phyloP scores from a whole-genome alignment of 2,329 filamentous ascomycete genomes.

The Penicillium sp. region DNA sequence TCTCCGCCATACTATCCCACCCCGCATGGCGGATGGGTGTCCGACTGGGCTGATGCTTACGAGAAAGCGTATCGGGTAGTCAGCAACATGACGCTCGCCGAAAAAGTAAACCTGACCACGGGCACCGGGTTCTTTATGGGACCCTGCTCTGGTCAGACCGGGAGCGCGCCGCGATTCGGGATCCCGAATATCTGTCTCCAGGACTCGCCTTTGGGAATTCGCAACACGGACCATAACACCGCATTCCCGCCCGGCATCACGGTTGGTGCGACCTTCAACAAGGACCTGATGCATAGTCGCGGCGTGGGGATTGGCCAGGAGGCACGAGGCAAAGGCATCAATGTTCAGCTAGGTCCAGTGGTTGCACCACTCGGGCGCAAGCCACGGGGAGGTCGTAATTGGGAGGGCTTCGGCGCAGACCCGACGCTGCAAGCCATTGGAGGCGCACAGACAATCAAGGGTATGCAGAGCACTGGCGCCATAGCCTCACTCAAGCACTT shows the following conservation, averaged over 20 bases:
- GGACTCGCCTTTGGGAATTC: conserved; percentile 68
- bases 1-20: conserved; percentile 67
- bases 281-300: conserved; percentile 65
- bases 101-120: conserved; percentile 74
- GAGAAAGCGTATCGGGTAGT: conserved; percentile 66
- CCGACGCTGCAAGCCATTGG: conserved; percentile 60
- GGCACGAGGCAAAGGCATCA: conserved; percentile 68
- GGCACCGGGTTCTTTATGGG: conserved; percentile 71
- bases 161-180: conserved; percentile 66
- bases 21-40: conserved; percentile 67
- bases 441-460: conserved; percentile 53
- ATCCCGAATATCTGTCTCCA: conserved; percentile 71
- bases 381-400: conserved; percentile 68
- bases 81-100: conserved; percentile 71
- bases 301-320: conserved; percentile 68
- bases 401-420: conserved; percentile 72
- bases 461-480: conserved; percentile 56
- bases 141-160: conserved; percentile 73
- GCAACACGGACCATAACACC: conserved; percentile 70
- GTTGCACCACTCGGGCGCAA: conserved; percentile 71
- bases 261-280: conserved; percentile 70
- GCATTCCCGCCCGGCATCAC: conserved; percentile 79
- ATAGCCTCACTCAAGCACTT: conserved; percentile 59
- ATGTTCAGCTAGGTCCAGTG: conserved; percentile 67
- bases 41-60: conserved; percentile 68